Evolutionary conservation across 768 basidiomycete species (phyloP).

Genomic region (Mycena polygramma): DNA sequence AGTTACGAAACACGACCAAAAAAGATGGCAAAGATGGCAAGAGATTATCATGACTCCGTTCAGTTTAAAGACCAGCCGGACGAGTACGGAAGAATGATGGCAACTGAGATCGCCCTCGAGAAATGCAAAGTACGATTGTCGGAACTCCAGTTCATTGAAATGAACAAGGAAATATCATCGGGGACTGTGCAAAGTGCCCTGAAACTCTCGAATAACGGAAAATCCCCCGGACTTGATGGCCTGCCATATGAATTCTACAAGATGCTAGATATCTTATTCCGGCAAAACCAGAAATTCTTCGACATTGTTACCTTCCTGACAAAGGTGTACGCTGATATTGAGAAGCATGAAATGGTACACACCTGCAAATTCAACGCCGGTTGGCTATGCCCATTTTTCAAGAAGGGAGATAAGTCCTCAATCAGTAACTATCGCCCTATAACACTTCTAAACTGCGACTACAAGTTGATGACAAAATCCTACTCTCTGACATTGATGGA

Average conservation of each 20-base stretch:
- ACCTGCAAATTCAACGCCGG: not conserved
- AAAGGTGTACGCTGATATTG: not conserved
- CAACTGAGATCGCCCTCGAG: not conserved
- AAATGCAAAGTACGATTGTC: not conserved
- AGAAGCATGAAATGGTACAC: not conserved
- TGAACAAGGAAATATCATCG: no score
- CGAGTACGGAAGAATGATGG: not conserved
- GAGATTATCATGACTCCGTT: no score
- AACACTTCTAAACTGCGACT: not conserved
- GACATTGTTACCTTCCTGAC: not conserved
- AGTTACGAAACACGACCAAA: not conserved
- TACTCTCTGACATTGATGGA: not conserved
- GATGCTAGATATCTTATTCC: not conserved
- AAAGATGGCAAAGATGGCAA: not conserved
- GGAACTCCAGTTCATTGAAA: not conserved
- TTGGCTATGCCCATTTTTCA: not conserved
- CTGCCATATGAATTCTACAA: no score
- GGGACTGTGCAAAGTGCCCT: no score
- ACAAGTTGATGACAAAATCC: no score
- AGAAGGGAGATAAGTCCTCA: constrained; percentile 5
- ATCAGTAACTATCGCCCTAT: constrained; percentile 7
- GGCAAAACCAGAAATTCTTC: not conserved
- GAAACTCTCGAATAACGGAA: no score
- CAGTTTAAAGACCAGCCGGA: not conserved
- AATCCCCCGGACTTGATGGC: no score